Conservation (phyloP, 805 yeast genomes). For the Candida morakotiae region DNA sequence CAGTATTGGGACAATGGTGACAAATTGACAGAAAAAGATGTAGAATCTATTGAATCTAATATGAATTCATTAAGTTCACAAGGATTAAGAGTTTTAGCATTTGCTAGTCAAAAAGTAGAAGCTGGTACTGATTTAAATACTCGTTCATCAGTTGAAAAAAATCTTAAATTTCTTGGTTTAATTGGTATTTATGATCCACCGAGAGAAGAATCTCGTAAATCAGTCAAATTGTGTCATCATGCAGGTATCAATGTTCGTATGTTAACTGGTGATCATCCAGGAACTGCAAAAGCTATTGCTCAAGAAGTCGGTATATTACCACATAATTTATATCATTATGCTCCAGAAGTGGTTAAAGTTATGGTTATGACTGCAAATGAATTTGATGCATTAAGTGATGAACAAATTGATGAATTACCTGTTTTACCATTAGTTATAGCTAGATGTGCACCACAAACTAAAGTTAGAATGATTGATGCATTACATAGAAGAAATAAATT, state of each 20-base stretch:
- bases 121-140: constrained; percentile 4
- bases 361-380: constrained; percentile 77
- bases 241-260: constrained; percentile 34
- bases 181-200: constrained; percentile 36
- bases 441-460: constrained; percentile 78
- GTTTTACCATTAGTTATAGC: constrained; percentile 76
- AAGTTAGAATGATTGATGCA: constrained; percentile 78
- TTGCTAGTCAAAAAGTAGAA: constrained; percentile 20
- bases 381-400: constrained; percentile 61
- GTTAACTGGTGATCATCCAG: constrained; percentile 34
- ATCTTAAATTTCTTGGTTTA: constrained; percentile 23
- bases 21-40: constrained; percentile 17
- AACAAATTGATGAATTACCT: constrained; percentile 56
- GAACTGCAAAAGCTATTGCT: constrained; percentile 33
- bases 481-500: constrained; percentile 41
- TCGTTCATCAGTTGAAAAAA: constrained; percentile 20
- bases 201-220: constrained; percentile 24
- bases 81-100: constrained; percentile 31
- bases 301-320: constrained; percentile 35
- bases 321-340: constrained; percentile 48
- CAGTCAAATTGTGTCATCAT: constrained; percentile 26
- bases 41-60: constrained; percentile 18
- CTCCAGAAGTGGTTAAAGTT: constrained; percentile 51
- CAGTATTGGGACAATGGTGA: constrained; percentile 15
- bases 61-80: constrained; percentile 23